Evolutionary conservation across 139 green algal species (phyloP).

Genomic region (Chlamydomonas applanata): DNA sequence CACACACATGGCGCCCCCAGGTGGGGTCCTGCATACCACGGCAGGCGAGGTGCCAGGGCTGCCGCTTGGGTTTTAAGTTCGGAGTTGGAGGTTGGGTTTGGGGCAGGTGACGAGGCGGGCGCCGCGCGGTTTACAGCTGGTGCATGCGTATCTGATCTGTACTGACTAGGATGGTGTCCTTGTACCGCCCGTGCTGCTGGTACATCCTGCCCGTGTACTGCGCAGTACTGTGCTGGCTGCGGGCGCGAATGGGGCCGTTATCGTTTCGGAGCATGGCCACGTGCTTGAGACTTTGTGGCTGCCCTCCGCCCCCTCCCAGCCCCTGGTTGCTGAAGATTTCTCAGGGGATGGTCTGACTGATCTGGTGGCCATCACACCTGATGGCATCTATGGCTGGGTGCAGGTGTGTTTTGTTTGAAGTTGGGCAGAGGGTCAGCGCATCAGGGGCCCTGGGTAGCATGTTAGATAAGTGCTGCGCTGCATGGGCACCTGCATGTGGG

Average conservation of each 20-base stretch:
- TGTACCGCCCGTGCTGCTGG: too few relatives aligned
- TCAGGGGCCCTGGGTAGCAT: too few relatives aligned
- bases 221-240: slow-evolving; percentile 56
- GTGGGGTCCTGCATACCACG: slow-evolving; percentile 59
- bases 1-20: slow-evolving; percentile 52
- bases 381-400: slow-evolving; percentile 67
- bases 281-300: slow-evolving; percentile 64
- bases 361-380: slow-evolving; percentile 66
- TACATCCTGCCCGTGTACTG: not conserved
- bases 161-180: too few relatives aligned
- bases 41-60: too few relatives aligned
- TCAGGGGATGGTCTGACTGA: slow-evolving; percentile 88
- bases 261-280: slow-evolving; percentile 76
- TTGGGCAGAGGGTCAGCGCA: too few relatives aligned
- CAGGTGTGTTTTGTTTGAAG: slow-evolving; percentile 5
- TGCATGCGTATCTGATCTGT: too few relatives aligned
- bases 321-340: slow-evolving; percentile 74
- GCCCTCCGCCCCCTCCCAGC: slow-evolving; percentile 44
- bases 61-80: too few relatives aligned
- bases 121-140: too few relatives aligned
- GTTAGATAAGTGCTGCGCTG: too few relatives aligned
- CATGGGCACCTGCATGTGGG: too few relatives aligned
- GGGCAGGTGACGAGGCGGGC: too few relatives aligned
- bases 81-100: too few relatives aligned
- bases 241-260: slow-evolving; percentile 21